Percentiles rank a stretch among this genome's conserved stretches.
Conservation (phyloP, 164 flowering plant genomes). For the Cinnamomum chago region DNA sequence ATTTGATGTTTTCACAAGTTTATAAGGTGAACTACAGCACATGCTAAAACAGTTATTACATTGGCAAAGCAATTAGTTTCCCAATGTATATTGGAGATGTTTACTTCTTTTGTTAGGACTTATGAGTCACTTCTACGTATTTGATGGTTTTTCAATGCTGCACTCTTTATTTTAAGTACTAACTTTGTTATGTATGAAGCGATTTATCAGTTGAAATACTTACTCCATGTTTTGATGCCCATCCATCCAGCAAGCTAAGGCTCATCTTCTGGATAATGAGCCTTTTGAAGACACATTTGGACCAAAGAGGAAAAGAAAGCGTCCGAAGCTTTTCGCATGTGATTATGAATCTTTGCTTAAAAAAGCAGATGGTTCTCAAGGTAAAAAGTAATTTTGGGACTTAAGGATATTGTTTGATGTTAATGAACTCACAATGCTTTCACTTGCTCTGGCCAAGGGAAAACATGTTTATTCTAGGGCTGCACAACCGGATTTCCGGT, state of each 20-base stretch:
- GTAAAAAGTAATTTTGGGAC: slow-evolving; percentile 24
- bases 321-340: slow-evolving; percentile 73
- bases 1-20: neutral
- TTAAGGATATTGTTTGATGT: neutral
- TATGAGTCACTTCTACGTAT: neutral
- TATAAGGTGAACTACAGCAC: neutral
- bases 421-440: neutral
- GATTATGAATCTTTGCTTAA: slow-evolving; percentile 80
- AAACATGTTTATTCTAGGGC: neutral
- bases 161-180: neutral
- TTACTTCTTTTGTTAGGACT: neutral
- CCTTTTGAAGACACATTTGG: slow-evolving; percentile 91
- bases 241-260: slow-evolving; percentile 69
- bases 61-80: neutral
- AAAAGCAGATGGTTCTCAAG: slow-evolving; percentile 82
- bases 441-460: neutral
- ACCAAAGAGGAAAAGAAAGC: slow-evolving; percentile 85
- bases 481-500: no score
- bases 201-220: neutral
- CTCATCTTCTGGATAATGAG: slow-evolving; percentile 82
- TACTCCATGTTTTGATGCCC: slow-evolving; percentile 10
- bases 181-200: no score
- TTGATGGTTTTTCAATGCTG: neutral
- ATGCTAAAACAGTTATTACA: neutral
- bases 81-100: neutral